phyloP scores from a whole-genome alignment of 805 yeast genomes.

The Komagataella mondaviorum region DNA sequence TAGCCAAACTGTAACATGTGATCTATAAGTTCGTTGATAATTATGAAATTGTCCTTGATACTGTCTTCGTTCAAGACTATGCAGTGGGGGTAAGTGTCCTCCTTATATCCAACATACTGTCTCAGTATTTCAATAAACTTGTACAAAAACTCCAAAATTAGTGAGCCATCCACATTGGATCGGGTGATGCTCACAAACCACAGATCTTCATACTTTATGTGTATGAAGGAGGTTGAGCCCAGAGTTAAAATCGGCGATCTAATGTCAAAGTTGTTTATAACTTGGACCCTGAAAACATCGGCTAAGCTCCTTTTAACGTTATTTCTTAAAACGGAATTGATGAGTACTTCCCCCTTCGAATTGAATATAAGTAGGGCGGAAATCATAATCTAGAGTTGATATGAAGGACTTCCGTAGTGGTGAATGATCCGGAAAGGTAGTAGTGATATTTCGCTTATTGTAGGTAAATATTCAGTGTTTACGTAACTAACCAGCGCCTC shows the following conservation, averaged over 20 bases:
- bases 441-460: background rate
- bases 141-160: constrained; percentile 67
- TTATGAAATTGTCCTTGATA: constrained; percentile 51
- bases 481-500: background rate
- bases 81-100: background rate
- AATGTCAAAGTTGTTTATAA: constrained; percentile 52
- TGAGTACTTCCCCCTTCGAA: constrained; percentile 69
- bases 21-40: constrained; percentile 67
- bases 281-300: constrained; percentile 88
- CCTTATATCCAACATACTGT: constrained; percentile 3
- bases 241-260: constrained; percentile 68
- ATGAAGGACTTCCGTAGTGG: background rate
- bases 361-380: constrained; percentile 73
- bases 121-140: constrained; percentile 41
- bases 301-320: constrained; percentile 68
- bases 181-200: constrained; percentile 88
- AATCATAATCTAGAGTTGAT: constrained; percentile 39
- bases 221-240: constrained; percentile 86
- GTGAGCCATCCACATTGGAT: constrained; percentile 74
- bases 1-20: constrained; percentile 69
- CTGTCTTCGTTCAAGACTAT: constrained; percentile 29
- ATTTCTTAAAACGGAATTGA: constrained; percentile 60
- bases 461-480: background rate
- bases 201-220: constrained; percentile 44
- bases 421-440: background rate